phyloP scores from a whole-genome alignment of 2,329 filamentous ascomycete genomes.

The Sphaerostilbella broomeana region DNA sequence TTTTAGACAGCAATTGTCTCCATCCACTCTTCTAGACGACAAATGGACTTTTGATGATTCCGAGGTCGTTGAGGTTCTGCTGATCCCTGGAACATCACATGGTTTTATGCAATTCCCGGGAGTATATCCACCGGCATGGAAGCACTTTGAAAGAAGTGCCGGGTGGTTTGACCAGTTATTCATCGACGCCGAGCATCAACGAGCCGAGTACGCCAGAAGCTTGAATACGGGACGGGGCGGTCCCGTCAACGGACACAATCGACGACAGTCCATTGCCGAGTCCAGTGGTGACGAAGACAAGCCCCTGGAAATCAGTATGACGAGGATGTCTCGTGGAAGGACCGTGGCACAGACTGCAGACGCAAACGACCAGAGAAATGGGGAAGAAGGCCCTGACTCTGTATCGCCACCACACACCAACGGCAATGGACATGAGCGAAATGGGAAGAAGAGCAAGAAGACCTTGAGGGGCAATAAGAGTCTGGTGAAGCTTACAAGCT shows the following conservation, averaged over 20 bases:
- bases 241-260: slow-evolving; percentile 15
- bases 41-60: slow-evolving; percentile 29
- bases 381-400: slow-evolving; percentile 8
- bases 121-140: slow-evolving; percentile 85
- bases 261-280: slow-evolving; percentile 38
- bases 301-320: slow-evolving; percentile 74
- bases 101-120: slow-evolving; percentile 89
- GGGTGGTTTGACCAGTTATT: slow-evolving; percentile 81
- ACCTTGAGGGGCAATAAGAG: slow-evolving; percentile 38
- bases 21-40: slow-evolving; percentile 8
- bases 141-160: slow-evolving; percentile 71
- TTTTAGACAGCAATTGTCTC: slow-evolving; percentile 15
- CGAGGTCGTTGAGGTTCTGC: slow-evolving; percentile 59
- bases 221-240: slow-evolving; percentile 8
- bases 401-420: slow-evolving; percentile 8
- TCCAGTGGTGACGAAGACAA: slow-evolving; percentile 72
- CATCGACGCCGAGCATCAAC: slow-evolving; percentile 39
- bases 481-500: slow-evolving; percentile 48
- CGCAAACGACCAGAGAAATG: slow-evolving; percentile 20
- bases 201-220: slow-evolving; percentile 20
- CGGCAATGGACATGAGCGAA: slow-evolving; percentile 8
- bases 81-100: slow-evolving; percentile 86
- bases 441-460: slow-evolving; percentile 22
- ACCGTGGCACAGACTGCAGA: slow-evolving; percentile 19
- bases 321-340: slow-evolving; percentile 35